phyloP scores from a whole-genome alignment of 306 rosid genomes.

The Hylodesmum podocarpum region DNA sequence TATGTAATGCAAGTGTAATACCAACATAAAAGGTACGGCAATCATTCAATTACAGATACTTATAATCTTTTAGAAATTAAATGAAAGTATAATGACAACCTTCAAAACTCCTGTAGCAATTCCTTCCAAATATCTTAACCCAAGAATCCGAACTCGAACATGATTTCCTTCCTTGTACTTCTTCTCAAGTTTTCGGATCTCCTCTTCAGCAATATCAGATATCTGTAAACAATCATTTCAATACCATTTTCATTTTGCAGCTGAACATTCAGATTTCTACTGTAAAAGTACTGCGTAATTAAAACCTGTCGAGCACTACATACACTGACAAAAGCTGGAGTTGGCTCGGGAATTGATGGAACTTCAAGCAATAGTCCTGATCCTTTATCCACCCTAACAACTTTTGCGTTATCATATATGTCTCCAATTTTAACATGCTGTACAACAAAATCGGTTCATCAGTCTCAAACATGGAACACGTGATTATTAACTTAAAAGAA shows the following conservation, averaged over 20 bases:
- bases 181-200: conserved; percentile 74
- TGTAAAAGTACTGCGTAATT: neutral
- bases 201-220: conserved; percentile 81
- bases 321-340: conserved; percentile 85
- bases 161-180: conserved; percentile 79
- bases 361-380: conserved; percentile 82
- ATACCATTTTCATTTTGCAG: conserved; percentile 10
- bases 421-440: conserved; percentile 87
- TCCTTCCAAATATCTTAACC: conserved; percentile 90
- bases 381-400: conserved; percentile 81
- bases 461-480: conserved; percentile 20
- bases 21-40: neutral
- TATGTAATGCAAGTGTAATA: neutral
- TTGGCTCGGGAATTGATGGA: conserved; percentile 66
- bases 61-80: neutral
- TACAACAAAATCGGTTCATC: conserved; percentile 24
- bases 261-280: conserved; percentile 13
- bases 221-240: conserved; percentile 48
- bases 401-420: conserved; percentile 74
- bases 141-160: conserved; percentile 84
- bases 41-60: neutral
- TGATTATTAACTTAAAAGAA: neutral
- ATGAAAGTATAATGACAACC: conserved; percentile 43
- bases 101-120: conserved; percentile 87
- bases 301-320: conserved; percentile 33